Evolutionary conservation across 192 early-diverging fungal species (phyloP), one percentile per base, ranked within the genome.

Genomic region (Allomyces macrogynus): DNA sequence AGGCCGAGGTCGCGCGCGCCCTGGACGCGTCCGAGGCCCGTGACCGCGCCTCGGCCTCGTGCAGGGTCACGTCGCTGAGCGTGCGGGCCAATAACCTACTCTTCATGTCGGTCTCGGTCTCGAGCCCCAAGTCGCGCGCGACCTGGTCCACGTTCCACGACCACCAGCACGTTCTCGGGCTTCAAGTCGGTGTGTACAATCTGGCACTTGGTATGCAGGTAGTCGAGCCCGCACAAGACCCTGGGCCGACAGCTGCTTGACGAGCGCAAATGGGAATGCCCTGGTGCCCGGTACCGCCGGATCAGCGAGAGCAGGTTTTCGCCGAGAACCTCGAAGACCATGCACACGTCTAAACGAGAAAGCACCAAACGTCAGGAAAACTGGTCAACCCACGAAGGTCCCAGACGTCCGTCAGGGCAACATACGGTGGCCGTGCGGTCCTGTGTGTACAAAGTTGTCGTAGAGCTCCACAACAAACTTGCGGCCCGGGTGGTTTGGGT

Each of bases 181-280:
- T 99, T 99, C 54, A 99, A 72, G 73, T 99, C 95, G 0, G 95
- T 99, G 76, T 99, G 95, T 64, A 99, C 95, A 67, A 99, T 92
- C 32, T 84, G 82, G 76, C 95, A 99, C 61, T 89, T 84, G 3
- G 84, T 77, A 74, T 99, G 95, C 69, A 99, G 78, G 71, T 94
- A 99, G 64, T 93, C 92, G 67, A 99, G 71, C 4, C 90, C 93
- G 71, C 89, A 78, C 24, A 95, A 77, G 20, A 95, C 84, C n/a
- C 73, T 99, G 95, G 66, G 87, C 85, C 9, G 86, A 78, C 63
- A 99, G 88, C 61, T 92, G 87, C 71, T 90, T 90, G 63, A 99
- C 95, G 44, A 96, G 78, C 40, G 78, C n/a, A 78, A 3, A 84
- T 65, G 0, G 93, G 91, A 22, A 99, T 86, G 3, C 95, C 95